These are phyloP conservation scores for Solanum paucissectum DNA, from an alignment of 257 asterid genomes.

Conservation along the genomic window DNA sequence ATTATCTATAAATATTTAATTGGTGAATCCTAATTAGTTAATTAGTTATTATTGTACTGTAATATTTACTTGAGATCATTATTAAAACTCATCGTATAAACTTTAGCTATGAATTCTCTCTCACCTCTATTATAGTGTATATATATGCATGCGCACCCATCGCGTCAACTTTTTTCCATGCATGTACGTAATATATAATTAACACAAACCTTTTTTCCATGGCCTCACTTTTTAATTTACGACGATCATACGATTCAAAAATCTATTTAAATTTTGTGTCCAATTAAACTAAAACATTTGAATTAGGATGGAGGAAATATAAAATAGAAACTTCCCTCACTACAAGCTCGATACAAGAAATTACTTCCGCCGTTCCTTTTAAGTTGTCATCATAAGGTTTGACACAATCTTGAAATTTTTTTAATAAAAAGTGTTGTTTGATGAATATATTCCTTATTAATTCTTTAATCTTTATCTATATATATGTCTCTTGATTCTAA, in stretches of 20 bases:
- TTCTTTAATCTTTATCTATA: no score
- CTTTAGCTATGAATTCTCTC: not conserved
- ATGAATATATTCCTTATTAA: not conserved
- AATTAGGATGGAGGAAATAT: no score
- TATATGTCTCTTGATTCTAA: not conserved
- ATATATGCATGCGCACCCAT: not conserved
- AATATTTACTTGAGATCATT: not conserved
- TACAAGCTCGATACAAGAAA: no score
- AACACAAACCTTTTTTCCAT: no score
- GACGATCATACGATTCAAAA: no score
- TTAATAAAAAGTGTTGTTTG: not conserved
- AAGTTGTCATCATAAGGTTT: not conserved
- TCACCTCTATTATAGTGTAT: not conserved
- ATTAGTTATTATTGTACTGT: no score
- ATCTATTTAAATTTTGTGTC: no score
- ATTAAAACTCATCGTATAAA: not conserved
- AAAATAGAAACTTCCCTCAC: no score
- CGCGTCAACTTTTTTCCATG: not conserved
- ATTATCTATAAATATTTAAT: no score
- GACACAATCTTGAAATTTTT: not conserved
- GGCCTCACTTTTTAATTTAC: no score
- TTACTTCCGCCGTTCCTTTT: not conserved
- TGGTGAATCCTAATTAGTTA: no score
- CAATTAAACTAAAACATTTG: no score
- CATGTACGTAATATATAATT: not conserved